Evolutionary conservation across 352 stramenopile genomes (phyloP).

Genomic region (Globisporangium radiosum): DNA sequence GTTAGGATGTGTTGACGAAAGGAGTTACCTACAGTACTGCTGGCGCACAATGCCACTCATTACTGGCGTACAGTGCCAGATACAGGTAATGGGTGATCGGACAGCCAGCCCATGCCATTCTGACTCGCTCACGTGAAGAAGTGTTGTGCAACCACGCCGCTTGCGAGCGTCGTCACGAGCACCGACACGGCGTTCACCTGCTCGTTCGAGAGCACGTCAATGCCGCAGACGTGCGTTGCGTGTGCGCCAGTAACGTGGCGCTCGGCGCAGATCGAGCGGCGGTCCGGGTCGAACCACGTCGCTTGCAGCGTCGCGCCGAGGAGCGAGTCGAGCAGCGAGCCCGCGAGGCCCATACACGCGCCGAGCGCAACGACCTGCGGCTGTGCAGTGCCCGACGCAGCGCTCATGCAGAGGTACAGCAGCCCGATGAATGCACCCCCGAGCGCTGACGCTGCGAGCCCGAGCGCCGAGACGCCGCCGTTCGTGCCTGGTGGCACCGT

Average conservation of each 20-base stretch:
- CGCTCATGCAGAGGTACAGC: constrained; percentile 47
- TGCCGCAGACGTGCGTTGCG: constrained; percentile 21
- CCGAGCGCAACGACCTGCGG: constrained; percentile 52
- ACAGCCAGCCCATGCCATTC: too few species aligned
- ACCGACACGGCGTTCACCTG: constrained; percentile 73
- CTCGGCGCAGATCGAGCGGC: constrained; percentile 55
- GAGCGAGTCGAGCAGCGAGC: constrained; percentile 78
- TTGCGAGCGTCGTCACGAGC: constrained; percentile 42
- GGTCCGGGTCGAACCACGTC: constrained; percentile 52
- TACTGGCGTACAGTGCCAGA: too few species aligned
- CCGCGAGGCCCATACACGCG: constrained; percentile 47
- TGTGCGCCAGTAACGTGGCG: not conserved
- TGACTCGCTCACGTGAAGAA: constrained; percentile 6
- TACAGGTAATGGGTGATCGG: too few species aligned
- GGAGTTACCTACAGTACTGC: too few species aligned
- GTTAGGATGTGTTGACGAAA: too few species aligned
- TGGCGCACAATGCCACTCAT: too few species aligned
- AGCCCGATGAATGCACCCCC: constrained; percentile 87
- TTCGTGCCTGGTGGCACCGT: constrained; percentile 91
- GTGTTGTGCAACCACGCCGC: constrained; percentile 26
- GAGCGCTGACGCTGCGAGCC: constrained; percentile 68
- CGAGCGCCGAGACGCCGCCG: constrained; percentile 86
- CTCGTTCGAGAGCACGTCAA: constrained; percentile 56
- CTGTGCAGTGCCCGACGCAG: constrained; percentile 34
- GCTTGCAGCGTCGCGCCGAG: constrained; percentile 78